Evolutionary conservation across 176 grass and related monocot genomes (phyloP).

Genomic region (Zoysia pacifica): DNA sequence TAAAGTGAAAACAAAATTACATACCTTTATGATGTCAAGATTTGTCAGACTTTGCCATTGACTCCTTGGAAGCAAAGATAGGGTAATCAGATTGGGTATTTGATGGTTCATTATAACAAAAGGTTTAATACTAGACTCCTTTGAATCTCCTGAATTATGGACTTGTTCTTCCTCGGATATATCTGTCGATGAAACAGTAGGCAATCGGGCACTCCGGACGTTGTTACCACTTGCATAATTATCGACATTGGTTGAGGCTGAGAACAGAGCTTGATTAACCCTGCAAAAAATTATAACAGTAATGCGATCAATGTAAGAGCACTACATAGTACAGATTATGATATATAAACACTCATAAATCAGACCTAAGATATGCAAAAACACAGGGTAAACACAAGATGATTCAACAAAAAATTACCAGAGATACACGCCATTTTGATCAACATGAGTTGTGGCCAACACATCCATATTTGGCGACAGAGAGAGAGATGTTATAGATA

Average conservation of each 20-base stretch:
- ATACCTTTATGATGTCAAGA: slow-evolving; percentile 98
- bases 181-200: slow-evolving; percentile 62
- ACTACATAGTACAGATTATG: neutral
- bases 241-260: slow-evolving; percentile 55
- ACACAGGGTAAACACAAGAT: slow-evolving; percentile 4
- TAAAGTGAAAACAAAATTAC: slow-evolving; percentile 32
- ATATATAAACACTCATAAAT: neutral
- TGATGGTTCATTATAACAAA: slow-evolving; percentile 58
- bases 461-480: slow-evolving; percentile 94
- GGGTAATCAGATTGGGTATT: slow-evolving; percentile 90
- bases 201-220: slow-evolving; percentile 66
- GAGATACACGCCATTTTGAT: slow-evolving; percentile 98
- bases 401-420: slow-evolving; percentile 63
- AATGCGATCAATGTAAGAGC: slow-evolving; percentile 34
- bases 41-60: slow-evolving; percentile 97
- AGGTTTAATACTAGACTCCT: slow-evolving; percentile 44
- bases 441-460: slow-evolving; percentile 91
- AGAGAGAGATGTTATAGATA: slow-evolving; percentile 76
- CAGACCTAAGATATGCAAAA: neutral
- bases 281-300: slow-evolving; percentile 44
- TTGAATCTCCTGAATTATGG: slow-evolving; percentile 42
- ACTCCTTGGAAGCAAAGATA: slow-evolving; percentile 94
- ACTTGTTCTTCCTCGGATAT: slow-evolving; percentile 55
- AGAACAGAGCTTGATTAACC: slow-evolving; percentile 94
- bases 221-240: slow-evolving; percentile 74